Evolutionary conservation across 148 eudicot species (phyloP), one percentile per base, ranked within the genome.

Genomic region (Chenopodium formosanum): DNA sequence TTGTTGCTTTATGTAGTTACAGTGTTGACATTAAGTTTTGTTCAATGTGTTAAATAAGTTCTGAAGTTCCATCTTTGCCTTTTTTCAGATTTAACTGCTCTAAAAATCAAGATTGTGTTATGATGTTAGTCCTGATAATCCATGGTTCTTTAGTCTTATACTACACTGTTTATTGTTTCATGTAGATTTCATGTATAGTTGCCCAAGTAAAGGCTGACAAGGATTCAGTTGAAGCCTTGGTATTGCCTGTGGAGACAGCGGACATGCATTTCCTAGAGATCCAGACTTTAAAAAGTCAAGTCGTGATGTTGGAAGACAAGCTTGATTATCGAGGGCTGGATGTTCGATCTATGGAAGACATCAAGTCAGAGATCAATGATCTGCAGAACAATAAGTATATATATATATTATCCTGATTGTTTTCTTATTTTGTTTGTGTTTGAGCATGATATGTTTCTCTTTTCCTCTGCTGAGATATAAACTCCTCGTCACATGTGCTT

Each of bases 201-300:
- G 97, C 93, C 82, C 99, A 96, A 85, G 84, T 94, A 75, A 94
- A 92, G 85, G 87, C 94, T 78, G 99, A 96, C 37, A 96, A 96
- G 84, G 98, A 91, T 83, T 88, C 86, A 7, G 85, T 91, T 86
- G 98, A 96, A 86, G 86, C 90, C 65, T 84, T 96, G 84, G 76
- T 89, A 82, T 92, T 87, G 64, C 98, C 90, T 79, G 89, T 88
- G 67, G 97, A 92, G 80, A 89, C 86, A 75, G 94, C 86, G 79
- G 93, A 96, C 70, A 87, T 93, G 88, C 86, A 86, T 73, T 89
- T 86, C 80, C 91, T 85, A 73, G 95, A 94, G 32, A 90, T 89
- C 50, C 93, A 89, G 71, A 73, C 34, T 78, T 69, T 90, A 86
- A 93, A 92, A 84, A 71, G 82, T 47, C 83, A 88, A 47, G 89